These are phyloP conservation scores for Colletotrichum destructivum DNA, from an alignment of 2,329 filamentous ascomycete species.

Conservation along the genomic window DNA sequence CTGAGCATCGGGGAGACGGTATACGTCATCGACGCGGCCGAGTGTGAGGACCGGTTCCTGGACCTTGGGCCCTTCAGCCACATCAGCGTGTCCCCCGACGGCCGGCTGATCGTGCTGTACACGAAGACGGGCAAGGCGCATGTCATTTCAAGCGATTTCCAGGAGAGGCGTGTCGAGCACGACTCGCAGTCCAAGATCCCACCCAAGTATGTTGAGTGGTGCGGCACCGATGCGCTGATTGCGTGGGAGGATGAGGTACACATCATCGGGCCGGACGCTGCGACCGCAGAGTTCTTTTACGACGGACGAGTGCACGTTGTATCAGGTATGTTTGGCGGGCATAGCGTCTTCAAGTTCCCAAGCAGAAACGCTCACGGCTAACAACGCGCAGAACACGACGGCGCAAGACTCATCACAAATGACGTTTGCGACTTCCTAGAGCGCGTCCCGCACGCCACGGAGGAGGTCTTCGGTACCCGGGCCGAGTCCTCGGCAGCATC, in stretches of 20 bases:
- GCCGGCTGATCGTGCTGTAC: conserved; percentile 89
- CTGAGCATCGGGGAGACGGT: conserved; percentile 88
- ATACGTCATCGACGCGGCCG: conserved; percentile 87
- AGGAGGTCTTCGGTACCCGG: conserved; percentile 90
- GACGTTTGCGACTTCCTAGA: conserved; percentile 98
- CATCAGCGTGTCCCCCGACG: conserved; percentile 91
- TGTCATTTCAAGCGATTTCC: conserved; percentile 96
- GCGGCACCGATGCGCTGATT: conserved; percentile 93
- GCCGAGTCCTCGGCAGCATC: conserved; percentile 92
- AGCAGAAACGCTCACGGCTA: conserved; percentile 27
- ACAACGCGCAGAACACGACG: conserved; percentile 75
- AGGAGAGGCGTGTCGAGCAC: conserved; percentile 92
- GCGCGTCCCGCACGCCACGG: conserved; percentile 87
- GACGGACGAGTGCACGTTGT: conserved; percentile 92
- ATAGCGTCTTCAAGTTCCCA: neutral
- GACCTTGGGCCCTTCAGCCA: conserved; percentile 95
- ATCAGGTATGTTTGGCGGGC: conserved; percentile 71
- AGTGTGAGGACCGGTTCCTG: conserved; percentile 91
- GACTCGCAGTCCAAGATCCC: conserved; percentile 88
- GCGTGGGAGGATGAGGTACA: conserved; percentile 99
- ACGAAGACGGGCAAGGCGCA: conserved; percentile 88
- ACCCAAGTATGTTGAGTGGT: conserved; percentile 94
- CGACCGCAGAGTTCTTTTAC: conserved; percentile 86
- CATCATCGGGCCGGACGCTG: conserved; percentile 87
- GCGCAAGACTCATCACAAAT: conserved; percentile 91